phyloP scores from a whole-genome alignment of 2,329 filamentous ascomycete genomes.

The Lasiodiplodia gonubiensis region DNA sequence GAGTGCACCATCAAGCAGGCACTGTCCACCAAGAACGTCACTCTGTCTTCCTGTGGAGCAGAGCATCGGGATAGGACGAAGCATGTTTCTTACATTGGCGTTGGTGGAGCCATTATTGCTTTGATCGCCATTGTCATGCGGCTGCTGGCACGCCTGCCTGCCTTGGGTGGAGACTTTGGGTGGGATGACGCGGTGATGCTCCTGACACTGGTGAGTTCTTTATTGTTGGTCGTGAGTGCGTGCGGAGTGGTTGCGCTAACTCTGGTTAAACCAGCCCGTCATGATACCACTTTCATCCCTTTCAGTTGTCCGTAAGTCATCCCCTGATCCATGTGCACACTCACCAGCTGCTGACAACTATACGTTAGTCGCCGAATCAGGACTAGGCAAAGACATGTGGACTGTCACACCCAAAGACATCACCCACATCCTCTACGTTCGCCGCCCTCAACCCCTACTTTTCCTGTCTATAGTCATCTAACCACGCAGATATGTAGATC shows the following conservation, averaged over 20 bases:
- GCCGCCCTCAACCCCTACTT: not conserved
- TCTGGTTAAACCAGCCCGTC: slow-evolving; percentile 29
- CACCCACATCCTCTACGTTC: slow-evolving; percentile 48
- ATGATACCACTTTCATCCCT: slow-evolving; percentile 39
- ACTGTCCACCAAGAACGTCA: slow-evolving; percentile 50
- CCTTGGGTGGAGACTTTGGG: slow-evolving; percentile 40
- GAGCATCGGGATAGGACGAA: slow-evolving; percentile 46
- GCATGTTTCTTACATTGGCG: slow-evolving; percentile 41
- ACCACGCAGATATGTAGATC: not conserved
- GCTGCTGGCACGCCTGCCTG: slow-evolving; percentile 44
- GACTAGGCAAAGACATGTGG: slow-evolving; percentile 60
- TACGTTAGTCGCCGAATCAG: slow-evolving; percentile 40
- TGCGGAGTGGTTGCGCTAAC: not conserved
- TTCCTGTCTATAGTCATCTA: not conserved
- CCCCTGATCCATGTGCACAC: not conserved
- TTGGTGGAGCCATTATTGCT: slow-evolving; percentile 44
- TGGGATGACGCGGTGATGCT: slow-evolving; percentile 48
- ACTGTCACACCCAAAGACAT: slow-evolving; percentile 51
- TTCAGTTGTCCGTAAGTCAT: slow-evolving; percentile 22
- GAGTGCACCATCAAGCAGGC: slow-evolving; percentile 23
- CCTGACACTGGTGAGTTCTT: slow-evolving; percentile 27
- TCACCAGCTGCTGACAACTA: not conserved
- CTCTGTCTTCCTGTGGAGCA: slow-evolving; percentile 46
- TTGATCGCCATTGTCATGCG: slow-evolving; percentile 44
- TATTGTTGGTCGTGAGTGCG: not conserved